phyloP scores from a whole-genome alignment of 2,329 filamentous ascomycete species.

The Zasmidium angulare region DNA sequence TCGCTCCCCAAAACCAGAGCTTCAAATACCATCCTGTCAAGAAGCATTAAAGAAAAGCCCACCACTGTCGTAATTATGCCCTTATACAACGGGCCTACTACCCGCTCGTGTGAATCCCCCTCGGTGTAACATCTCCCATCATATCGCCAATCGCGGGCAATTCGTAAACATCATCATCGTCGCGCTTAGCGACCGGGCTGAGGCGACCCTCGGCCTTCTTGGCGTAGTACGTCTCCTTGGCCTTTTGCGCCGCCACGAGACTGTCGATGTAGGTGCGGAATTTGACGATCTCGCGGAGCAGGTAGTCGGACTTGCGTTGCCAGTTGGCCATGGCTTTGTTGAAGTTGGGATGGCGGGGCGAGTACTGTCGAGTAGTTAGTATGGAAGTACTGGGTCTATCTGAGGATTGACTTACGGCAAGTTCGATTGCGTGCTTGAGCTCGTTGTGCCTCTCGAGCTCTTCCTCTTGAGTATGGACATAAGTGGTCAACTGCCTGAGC shows the following conservation, averaged over 20 bases:
- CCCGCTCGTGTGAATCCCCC: constrained; percentile 25
- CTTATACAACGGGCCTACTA: too few relatives aligned
- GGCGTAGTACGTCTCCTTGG: constrained; percentile 64
- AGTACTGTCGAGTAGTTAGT: constrained; percentile 57
- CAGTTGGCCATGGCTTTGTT: constrained; percentile 90
- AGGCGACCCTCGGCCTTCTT: constrained; percentile 22
- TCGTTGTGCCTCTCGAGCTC: constrained; percentile 87
- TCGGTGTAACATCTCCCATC: constrained; percentile 11
- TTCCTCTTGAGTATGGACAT: constrained; percentile 81
- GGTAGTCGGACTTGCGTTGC: constrained; percentile 91
- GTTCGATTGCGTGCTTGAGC: constrained; percentile 78
- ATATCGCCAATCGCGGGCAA: constrained; percentile 13
- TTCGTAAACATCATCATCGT: constrained; percentile 11
- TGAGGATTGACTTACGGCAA: constrained; percentile 61
- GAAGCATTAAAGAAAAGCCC: too few relatives aligned
- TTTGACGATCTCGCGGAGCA: constrained; percentile 92
- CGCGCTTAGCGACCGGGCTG: constrained; percentile 19
- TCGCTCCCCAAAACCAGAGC: neutral
- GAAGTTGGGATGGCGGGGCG: constrained; percentile 76
- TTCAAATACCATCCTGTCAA: too few relatives aligned
- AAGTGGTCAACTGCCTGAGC: constrained; percentile 69
- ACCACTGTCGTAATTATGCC: too few relatives aligned
- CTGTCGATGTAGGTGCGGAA: constrained; percentile 93
- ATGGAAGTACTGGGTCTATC: neutral
- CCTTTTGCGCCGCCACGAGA: constrained; percentile 66